phyloP scores from a whole-genome alignment of 1,139 yeast genomes.

The Kazachstania sp. region DNA sequence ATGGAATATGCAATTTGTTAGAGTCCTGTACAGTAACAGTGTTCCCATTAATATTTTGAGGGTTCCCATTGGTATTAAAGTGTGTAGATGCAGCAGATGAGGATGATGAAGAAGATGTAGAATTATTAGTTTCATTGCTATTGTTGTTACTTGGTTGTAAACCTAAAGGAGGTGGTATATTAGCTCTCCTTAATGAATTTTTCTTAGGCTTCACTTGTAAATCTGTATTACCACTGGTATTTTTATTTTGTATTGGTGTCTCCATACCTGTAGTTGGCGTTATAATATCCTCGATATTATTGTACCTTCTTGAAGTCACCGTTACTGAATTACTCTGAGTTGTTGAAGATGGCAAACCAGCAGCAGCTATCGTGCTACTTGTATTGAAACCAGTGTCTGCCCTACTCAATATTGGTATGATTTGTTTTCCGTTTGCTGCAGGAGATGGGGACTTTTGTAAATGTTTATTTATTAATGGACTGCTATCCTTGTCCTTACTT shows the following conservation, averaged over 20 bases:
- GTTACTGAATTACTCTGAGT: background rate
- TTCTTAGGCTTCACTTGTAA: slow-evolving; percentile 2
- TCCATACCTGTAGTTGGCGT: slow-evolving; percentile 4
- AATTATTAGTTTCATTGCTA: background rate
- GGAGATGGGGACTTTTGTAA: background rate
- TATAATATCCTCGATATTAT: slow-evolving; percentile 9
- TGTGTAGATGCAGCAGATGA: background rate
- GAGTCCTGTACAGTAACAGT: background rate
- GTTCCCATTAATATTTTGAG: background rate
- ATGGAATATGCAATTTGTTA: background rate
- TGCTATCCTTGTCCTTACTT: background rate
- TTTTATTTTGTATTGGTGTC: background rate
- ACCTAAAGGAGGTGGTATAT: slow-evolving; percentile 11
- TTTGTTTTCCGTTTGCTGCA: background rate
- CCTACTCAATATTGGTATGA: background rate
- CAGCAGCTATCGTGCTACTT: background rate
- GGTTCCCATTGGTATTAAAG: background rate
- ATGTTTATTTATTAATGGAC: background rate
- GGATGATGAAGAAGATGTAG: background rate
- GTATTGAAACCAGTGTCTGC: background rate
- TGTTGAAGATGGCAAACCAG: too few species aligned
- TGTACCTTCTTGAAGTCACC: slow-evolving; percentile 1
- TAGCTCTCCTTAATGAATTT: slow-evolving; percentile 9
- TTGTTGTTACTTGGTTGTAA: background rate
- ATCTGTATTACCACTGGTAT: background rate